Conservation (phyloP, 208 protist genomes). For the Crithidia fasciculata region DNA sequence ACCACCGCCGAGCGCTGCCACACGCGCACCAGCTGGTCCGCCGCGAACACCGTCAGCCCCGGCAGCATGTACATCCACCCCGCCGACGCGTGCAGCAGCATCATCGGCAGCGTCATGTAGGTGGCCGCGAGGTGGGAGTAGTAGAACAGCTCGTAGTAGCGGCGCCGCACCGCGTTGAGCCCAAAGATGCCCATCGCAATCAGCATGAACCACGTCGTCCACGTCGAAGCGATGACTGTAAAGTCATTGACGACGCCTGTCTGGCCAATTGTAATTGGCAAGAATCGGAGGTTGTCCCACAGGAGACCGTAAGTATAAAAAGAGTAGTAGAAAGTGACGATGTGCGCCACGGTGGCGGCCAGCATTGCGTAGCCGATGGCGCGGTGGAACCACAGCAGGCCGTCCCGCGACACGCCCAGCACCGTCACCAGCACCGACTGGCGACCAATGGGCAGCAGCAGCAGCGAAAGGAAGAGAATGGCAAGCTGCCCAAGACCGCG, state of each 20-base stretch:
- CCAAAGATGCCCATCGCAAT: constrained; percentile 56
- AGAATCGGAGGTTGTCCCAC: constrained; percentile 33
- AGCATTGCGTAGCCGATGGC: constrained; percentile 47
- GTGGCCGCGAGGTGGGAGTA: constrained; percentile 59
- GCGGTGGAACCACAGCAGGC: constrained; percentile 60
- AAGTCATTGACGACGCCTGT: constrained; percentile 39
- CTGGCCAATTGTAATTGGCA: constrained; percentile 22
- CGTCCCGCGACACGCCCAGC: constrained; percentile 60
- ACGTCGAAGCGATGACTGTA: constrained; percentile 48
- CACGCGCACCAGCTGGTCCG: constrained; percentile 55
- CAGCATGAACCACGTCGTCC: constrained; percentile 45
- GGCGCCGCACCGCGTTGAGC: constrained; percentile 46
- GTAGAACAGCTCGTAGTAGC: constrained; percentile 75
- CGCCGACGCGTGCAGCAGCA: constrained; percentile 58
- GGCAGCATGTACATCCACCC: constrained; percentile 72
- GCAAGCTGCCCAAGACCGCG: constrained; percentile 65
- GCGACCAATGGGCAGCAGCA: constrained; percentile 56
- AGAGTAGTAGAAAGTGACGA: constrained; percentile 33
- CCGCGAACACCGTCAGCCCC: constrained; percentile 54
- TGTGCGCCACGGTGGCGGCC: constrained; percentile 32
- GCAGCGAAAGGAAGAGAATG: constrained; percentile 59
- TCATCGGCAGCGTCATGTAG: constrained; percentile 52
- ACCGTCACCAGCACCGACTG: constrained; percentile 55
- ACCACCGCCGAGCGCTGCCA: constrained; percentile 38
- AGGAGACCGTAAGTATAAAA: constrained; percentile 31